Base-by-base conservation (phyloP, 352 stramenopile species). In the Aphanomyces astaci region DNA sequence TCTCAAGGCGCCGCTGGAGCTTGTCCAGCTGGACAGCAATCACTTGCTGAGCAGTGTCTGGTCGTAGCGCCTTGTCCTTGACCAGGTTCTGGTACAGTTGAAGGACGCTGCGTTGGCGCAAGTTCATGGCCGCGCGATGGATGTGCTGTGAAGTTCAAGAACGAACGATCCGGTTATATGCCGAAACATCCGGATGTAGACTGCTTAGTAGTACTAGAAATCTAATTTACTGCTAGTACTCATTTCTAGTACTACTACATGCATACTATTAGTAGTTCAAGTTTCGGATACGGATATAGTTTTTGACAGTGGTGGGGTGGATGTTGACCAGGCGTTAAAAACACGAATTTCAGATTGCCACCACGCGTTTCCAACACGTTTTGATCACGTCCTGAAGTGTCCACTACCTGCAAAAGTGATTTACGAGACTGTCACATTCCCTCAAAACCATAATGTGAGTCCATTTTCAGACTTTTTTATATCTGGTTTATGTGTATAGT, bases 1-100 rank as follows among this genome's bases (percentile, higher is more conserved):
- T 72, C 17, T 76, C 55, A 7, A 93, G 62, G 39, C 78, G 80
- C 19, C 49, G 51, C 70, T 89, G 76, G 10, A 93, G 70, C 62
- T 85, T 86, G 70, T 93, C 80, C 17, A 93, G 64, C 53, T 82
- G 48, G 2, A 17, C 32, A 3, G 27, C 62, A n/a, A 68, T 45
- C 22, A 45, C 43, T 27, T 59, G 19, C 39, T 68, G 62, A 4
- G 62, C 43, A 4, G 62, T 13, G 39, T 68, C 62, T 30, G 43
- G 62, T 13, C 62, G 62, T 19, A 68, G 43, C 13, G 49, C 24
- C n/a, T 49, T 40, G 30, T 25, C 10, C 19, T 11, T 28, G 19
- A 68, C 51, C 31, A 68, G 2, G 3, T 39, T 19, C 45, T 62
- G 22, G 51, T 68, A 68, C n/a, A 33, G 62, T 7, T 59, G 51